Evolutionary conservation across 2,329 filamentous ascomycete species (phyloP).

Genomic region (Colletotrichum godetiae): DNA sequence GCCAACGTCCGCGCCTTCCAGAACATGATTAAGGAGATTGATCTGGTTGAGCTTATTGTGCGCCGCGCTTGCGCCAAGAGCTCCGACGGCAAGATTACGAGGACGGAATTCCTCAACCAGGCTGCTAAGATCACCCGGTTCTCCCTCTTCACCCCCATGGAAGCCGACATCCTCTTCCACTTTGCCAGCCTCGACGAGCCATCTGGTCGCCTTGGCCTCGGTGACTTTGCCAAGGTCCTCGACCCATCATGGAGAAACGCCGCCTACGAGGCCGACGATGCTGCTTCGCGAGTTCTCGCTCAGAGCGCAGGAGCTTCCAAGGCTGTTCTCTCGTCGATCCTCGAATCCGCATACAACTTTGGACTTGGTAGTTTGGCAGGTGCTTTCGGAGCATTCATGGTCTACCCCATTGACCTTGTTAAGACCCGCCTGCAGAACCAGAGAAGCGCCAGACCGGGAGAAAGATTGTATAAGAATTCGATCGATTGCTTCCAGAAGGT

Average conservation of each 20-base stretch:
- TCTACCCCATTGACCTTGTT: constrained; percentile 98
- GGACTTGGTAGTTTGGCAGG: constrained; percentile 88
- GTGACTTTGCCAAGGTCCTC: constrained; percentile 93
- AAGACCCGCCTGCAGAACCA: constrained; percentile 99
- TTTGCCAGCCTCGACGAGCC: constrained; percentile 94
- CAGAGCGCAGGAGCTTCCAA: constrained; percentile 60
- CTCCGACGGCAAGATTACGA: constrained; percentile 90
- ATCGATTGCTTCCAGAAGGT: constrained; percentile 96
- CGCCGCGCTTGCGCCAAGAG: constrained; percentile 87
- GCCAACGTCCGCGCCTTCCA: constrained; percentile 98
- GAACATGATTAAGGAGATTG: constrained; percentile 98
- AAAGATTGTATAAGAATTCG: constrained; percentile 96
- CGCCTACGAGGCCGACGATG: constrained; percentile 61
- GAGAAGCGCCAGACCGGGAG: constrained; percentile 82
- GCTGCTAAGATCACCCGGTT: constrained; percentile 92
- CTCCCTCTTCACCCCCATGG: constrained; percentile 97
- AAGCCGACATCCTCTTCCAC: constrained; percentile 98
- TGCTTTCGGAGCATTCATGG: constrained; percentile 99
- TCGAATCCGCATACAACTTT: constrained; percentile 91
- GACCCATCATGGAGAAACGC: constrained; percentile 89
- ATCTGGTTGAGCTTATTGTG: constrained; percentile 93
- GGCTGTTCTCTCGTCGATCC: constrained; percentile 68
- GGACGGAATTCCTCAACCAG: constrained; percentile 94
- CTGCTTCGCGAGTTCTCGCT: constrained; percentile 45
- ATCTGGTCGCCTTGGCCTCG: constrained; percentile 83